Base-by-base conservation (phyloP, 1,139 yeast species). In the Saccharomyces hybrid region DNA sequence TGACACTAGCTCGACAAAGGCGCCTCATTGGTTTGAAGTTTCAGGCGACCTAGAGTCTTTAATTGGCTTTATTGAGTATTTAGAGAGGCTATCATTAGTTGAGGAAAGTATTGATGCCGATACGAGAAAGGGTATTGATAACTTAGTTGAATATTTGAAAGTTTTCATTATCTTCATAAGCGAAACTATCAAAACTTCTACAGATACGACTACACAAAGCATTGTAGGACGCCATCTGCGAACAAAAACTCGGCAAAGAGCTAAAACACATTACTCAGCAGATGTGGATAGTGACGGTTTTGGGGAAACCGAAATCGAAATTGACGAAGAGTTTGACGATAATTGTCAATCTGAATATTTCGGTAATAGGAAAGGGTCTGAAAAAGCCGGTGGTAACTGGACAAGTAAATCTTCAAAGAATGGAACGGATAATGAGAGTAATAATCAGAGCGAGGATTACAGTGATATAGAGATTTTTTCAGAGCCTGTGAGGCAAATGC, bases 1-100 rank as follows among this genome's bases (percentile, higher is more conserved):
- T 16, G 24, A 38, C 11, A 24, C 11, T 16, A 9, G 3, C n/a
- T 19, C 14, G 7, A n/a, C 24, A 3, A 19, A 38, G 44, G 26
- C 24, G 26, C 11, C 44, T 6, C 44, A 19, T 38, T 67, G 71
- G 71, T 67, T 57, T 52, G 68, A 66, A 54, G 55, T 67, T 52
- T 58, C 65, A 34, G 54, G 60, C 52, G 64, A 67, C 51, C 50
- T 62, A 7, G 54, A 52, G 21, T 59, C 68, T 7, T 52, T 66
- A 29, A 55, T 57, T 21, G 57, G 54, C 24, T 66, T 67, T n/a
- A 55, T 66, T 12, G 58, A 55, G 8, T 53, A 58, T 14, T 51
- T 67, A 38, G 62, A 63, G 8, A 55, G 54, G 51, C 57, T 61
- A 42, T 55, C 57, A 16, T 44, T 47, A 19, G 26, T 29, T 26